Evolutionary conservation across 257 asterid species (phyloP), one percentile per base, ranked within the genome.

Genomic region (Euphrasia confusa): DNA sequence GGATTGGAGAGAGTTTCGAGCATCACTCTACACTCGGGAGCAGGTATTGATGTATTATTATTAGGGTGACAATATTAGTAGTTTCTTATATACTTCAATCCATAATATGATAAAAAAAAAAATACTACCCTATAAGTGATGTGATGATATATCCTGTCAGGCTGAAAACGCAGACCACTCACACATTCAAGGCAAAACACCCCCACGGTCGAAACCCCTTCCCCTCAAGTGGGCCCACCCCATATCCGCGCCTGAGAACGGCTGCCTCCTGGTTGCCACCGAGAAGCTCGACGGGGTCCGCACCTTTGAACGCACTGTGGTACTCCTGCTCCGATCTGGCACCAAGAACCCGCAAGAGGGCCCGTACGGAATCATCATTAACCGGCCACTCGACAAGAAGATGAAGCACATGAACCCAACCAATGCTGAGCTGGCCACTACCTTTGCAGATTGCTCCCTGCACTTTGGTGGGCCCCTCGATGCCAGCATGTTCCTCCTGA

Each of bases 161-260:
- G 84, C 75, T 53, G 89, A 83, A 75, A 68, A 60, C 45, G 75
- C 77, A 60, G 81, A 74, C 27, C 75, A 83, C 26, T 76, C 68
- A 39, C 76, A 61, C 74, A 73, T 72, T 65, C 81, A 75, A 71
- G 90, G 76, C 2, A 70, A 52, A 68, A 40, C 72, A 63, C 13
- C 77, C 54, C 17, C 72, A 10, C 75, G 72, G 48, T 33, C 83
- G 28, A 84, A 74, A 66, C 61, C 84, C 63, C 86, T 82, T 59
- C 97, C 89, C 39, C 68, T 72, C 63, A 89, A 92, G 80, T 92
- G 99, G 99, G 99, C 99, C 7, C 99, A 92, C 78, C 99, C 99
- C 11, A 81, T 92, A 39, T 85, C 97, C 49, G 75, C 93, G n/a
- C 97, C 97, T 0, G 99, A 89, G 73, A 84, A 84, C 54, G 99